Evolutionary conservation across 805 yeast species (phyloP).

Genomic region (Osmozyma mogii): DNA sequence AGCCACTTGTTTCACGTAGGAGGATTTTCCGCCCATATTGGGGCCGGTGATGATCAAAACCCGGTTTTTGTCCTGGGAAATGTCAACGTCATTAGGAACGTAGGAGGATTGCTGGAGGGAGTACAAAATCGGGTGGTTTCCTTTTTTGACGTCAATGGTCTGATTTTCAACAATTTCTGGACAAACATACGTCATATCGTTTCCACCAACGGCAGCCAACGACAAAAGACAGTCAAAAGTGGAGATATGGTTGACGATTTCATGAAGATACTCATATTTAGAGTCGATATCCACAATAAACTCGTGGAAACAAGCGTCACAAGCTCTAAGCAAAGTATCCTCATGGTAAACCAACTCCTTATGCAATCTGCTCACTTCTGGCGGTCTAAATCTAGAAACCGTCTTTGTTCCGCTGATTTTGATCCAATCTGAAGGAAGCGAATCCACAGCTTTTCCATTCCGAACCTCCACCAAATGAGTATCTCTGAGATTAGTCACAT

Average conservation of each 20-base stretch:
- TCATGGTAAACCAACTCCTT: conserved; percentile 52
- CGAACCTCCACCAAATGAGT: conserved; percentile 74
- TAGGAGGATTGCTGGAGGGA: conserved; percentile 34
- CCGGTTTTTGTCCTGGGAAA: conserved; percentile 41
- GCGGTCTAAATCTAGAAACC: conserved; percentile 68
- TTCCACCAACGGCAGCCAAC: conserved; percentile 4
- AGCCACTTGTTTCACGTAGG: conserved; percentile 69
- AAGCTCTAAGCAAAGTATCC: conserved; percentile 40
- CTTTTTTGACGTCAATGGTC: conserved; percentile 42
- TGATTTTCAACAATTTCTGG: conserved; percentile 18
- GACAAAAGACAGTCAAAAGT: conserved; percentile 12
- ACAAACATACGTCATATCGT: conserved; percentile 2
- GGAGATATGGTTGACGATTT: conserved; percentile 8
- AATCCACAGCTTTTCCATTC: conserved; percentile 42
- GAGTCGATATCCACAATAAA: conserved; percentile 32
- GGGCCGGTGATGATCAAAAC: conserved; percentile 72
- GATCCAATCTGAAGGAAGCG: conserved; percentile 69
- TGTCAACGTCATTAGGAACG: conserved; percentile 59
- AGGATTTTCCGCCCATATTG: conserved; percentile 83
- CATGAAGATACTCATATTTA: conserved; percentile 21
- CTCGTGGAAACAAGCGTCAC: conserved; percentile 39
- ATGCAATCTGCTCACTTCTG: conserved; percentile 43
- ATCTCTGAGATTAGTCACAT: conserved; percentile 49
- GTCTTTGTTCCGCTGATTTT: conserved; percentile 62
- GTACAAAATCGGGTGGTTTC: conserved; percentile 65